Conservation (phyloP, 257 asterid species). For the Solanum arcanum region DNA sequence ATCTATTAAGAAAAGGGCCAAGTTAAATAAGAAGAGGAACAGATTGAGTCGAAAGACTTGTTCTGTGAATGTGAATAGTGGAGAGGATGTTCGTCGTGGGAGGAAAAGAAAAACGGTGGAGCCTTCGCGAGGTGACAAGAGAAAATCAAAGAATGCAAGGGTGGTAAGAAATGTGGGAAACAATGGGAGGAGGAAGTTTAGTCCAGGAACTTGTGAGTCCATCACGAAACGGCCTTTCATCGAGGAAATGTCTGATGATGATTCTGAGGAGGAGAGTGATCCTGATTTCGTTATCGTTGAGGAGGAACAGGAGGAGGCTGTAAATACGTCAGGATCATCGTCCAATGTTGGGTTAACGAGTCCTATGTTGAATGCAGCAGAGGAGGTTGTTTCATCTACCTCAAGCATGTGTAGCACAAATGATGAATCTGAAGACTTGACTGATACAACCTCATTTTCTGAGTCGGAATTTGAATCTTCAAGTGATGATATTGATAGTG, state of each 20-base stretch:
- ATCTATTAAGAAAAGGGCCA: neutral
- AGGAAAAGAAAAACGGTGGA: neutral
- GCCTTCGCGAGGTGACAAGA: neutral
- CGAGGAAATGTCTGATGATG: neutral
- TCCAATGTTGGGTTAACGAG: neutral
- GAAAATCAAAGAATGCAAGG: neutral
- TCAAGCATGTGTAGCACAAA: neutral
- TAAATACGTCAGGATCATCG: neutral
- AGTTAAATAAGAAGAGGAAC: neutral
- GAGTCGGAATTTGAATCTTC: neutral
- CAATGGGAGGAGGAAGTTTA: neutral
- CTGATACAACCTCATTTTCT: neutral
- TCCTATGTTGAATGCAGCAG: neutral
- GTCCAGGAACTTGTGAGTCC: neutral
- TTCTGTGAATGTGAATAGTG: neutral
- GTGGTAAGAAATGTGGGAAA: neutral
- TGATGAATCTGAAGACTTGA: neutral
- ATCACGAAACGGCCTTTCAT: neutral
- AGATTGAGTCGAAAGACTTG: neutral
- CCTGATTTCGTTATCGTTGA: neutral
- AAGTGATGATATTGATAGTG: slow-evolving; percentile 3
- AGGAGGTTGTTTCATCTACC: slow-evolving; percentile 7
- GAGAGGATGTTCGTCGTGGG: neutral
- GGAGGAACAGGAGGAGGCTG: neutral
- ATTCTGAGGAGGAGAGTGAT: neutral